A percentile compares a stretch with the other conserved stretches of the same genome.
Evolutionary conservation across 176 grass and related monocot species (phyloP).

Genomic region (Aegilops bicornis): DNA sequence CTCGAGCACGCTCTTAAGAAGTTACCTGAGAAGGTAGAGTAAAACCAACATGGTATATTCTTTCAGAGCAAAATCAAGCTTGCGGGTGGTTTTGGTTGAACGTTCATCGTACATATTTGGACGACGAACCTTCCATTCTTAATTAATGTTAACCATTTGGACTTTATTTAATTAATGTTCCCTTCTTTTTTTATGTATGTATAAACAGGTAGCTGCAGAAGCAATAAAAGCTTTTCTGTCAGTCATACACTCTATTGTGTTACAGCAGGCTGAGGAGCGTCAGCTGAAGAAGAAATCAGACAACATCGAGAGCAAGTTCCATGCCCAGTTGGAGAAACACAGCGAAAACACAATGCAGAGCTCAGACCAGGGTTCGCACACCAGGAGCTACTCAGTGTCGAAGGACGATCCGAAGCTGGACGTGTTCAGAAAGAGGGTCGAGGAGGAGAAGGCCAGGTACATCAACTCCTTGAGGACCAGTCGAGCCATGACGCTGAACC

Average conservation of each 20-base stretch:
- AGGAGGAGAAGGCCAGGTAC: constrained; percentile 87
- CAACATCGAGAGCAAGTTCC: constrained; percentile 49
- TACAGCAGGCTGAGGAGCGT: constrained; percentile 76
- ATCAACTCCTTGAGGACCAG: constrained; percentile 65
- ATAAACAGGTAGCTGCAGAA: constrained; percentile 79
- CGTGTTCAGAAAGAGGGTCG: constrained; percentile 58
- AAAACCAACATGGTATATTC: constrained; percentile 27
- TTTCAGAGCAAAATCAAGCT: constrained; percentile 15
- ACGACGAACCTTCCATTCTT: background rate
- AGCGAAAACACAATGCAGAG: constrained; percentile 41
- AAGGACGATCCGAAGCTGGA: constrained; percentile 65
- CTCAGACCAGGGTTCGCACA: constrained; percentile 21
- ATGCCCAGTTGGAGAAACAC: constrained; percentile 59
- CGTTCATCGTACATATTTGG: background rate
- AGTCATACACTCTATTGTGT: constrained; percentile 65
- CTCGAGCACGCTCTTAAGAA: constrained; percentile 59
- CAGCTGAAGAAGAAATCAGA: constrained; percentile 75
- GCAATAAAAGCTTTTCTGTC: constrained; percentile 80
- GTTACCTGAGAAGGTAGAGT: constrained; percentile 79
- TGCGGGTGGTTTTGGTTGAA: constrained; percentile 24
- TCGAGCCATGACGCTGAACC: constrained; percentile 78
- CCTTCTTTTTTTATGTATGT: constrained; percentile 30
- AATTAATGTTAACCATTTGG: background rate
- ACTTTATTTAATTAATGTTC: background rate
- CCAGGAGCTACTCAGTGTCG: constrained; percentile 35